Conservation (phyloP, 805 yeast genomes). For the Candida maesae region DNA sequence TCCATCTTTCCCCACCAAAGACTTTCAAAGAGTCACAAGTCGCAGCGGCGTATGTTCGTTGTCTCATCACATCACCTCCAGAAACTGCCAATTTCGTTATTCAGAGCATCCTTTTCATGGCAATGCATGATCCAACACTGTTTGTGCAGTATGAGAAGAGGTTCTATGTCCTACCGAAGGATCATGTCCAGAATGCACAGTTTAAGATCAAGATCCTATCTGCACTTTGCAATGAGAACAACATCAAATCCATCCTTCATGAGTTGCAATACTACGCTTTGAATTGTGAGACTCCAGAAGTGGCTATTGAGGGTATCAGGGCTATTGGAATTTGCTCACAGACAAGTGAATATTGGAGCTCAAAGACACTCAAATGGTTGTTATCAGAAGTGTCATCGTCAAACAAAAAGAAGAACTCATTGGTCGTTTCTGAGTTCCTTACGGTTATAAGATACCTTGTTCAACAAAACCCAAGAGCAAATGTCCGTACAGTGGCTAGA, state of each 20-base stretch:
- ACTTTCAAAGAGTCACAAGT: constrained; percentile 45
- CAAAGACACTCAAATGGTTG: constrained; percentile 62
- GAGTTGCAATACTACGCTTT: constrained; percentile 62
- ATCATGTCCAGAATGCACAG: constrained; percentile 39
- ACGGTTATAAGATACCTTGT: constrained; percentile 70
- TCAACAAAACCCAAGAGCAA: constrained; percentile 53
- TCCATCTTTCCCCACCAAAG: constrained; percentile 55
- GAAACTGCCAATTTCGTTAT: constrained; percentile 38
- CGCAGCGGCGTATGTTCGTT: constrained; percentile 47
- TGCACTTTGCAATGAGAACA: constrained; percentile 49
- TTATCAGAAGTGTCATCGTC: constrained; percentile 40
- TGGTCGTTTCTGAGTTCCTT: constrained; percentile 58
- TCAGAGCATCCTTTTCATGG: constrained; percentile 41
- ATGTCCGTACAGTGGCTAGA: constrained; percentile 52
- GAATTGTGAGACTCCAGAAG: constrained; percentile 21
- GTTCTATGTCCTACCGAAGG: constrained; percentile 58
- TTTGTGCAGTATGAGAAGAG: constrained; percentile 37
- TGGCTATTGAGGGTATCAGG: constrained; percentile 48
- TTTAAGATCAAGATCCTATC: constrained; percentile 62
- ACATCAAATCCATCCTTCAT: constrained; percentile 46
- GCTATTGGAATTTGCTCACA: constrained; percentile 61
- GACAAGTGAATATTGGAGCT: constrained; percentile 43
- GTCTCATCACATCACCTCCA: constrained; percentile 32
- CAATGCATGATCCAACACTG: constrained; percentile 34
- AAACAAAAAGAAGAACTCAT: constrained; percentile 18